Conservation (phyloP, 1,284 basidiomycete species). For the Trichosporon faecale region DNA sequence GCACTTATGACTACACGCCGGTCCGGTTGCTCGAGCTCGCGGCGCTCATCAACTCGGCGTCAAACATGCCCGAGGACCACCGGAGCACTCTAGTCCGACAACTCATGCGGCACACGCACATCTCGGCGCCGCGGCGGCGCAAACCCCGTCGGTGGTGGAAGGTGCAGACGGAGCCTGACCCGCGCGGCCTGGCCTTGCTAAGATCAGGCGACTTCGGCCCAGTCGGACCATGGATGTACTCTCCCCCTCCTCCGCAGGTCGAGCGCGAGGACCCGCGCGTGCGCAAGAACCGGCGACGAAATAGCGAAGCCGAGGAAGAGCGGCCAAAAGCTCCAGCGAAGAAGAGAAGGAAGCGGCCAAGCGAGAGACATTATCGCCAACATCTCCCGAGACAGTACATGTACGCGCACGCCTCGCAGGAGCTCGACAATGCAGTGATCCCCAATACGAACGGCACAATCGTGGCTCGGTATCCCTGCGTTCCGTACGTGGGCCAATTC, state of each 20-base stretch:
- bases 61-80: neutral
- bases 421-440: constrained; percentile 60
- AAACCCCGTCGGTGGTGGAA: constrained; percentile 43
- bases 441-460: constrained; percentile 85
- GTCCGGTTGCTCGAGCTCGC: neutral
- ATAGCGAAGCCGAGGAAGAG: neutral
- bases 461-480: constrained; percentile 74
- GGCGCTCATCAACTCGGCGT: constrained; percentile 1
- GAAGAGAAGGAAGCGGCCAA: constrained; percentile 1
- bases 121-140: neutral
- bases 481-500: constrained; percentile 89
- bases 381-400: neutral
- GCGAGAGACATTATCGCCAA: constrained; percentile 7
- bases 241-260: neutral
- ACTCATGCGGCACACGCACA: neutral
- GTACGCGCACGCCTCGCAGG: constrained; percentile 7
- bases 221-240: constrained; percentile 51
- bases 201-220: constrained; percentile 82
- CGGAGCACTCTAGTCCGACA: neutral
- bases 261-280: neutral
- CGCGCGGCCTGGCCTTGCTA: constrained; percentile 67
- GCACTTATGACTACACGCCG: neutral
- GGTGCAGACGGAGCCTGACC: constrained; percentile 64
- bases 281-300: neutral
- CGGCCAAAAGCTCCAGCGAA: neutral